Percentiles rank a stretch among this genome's conserved stretches.
These are phyloP conservation scores for Paracamarosporium sp. DNA, from an alignment of 2,329 filamentous ascomycete species.

Conservation along the genomic window DNA sequence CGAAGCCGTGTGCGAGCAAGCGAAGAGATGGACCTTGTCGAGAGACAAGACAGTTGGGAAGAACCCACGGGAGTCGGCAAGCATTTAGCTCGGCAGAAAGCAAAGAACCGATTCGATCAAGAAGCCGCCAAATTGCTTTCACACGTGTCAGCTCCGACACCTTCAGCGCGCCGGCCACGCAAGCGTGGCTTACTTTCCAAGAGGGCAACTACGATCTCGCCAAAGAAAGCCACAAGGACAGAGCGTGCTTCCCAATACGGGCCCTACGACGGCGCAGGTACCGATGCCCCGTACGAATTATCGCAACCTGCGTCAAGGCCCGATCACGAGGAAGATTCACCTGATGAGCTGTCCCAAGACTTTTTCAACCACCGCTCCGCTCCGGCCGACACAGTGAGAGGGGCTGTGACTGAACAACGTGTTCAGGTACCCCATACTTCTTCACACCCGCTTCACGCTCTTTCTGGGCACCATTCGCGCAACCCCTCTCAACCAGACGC, in stretches of 20 bases:
- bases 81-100: slow-evolving; percentile 25
- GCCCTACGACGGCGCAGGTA: slow-evolving; percentile 30
- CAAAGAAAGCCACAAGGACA: slow-evolving; percentile 18
- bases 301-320: slow-evolving; percentile 20
- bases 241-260: slow-evolving; percentile 10
- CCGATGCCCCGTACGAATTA: slow-evolving; percentile 28
- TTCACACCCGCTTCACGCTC: slow-evolving; percentile 39
- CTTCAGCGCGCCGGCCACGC: slow-evolving; percentile 17
- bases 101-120: slow-evolving; percentile 28
- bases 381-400: slow-evolving; percentile 12
- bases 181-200: slow-evolving; percentile 20
- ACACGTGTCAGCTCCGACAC: slow-evolving; percentile 34
- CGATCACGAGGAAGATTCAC: slow-evolving; percentile 28
- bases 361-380: slow-evolving; percentile 13
- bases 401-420: slow-evolving; percentile 17
- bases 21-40: slow-evolving; percentile 14
- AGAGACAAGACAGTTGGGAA: slow-evolving; percentile 39
- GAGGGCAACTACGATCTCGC: slow-evolving; percentile 34
- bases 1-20: slow-evolving; percentile 30
- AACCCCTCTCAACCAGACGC: slow-evolving; percentile 25
- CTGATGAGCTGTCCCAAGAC: slow-evolving; percentile 41
- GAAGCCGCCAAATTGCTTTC: slow-evolving; percentile 31
- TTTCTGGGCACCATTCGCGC: slow-evolving; percentile 25
- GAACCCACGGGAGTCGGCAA: slow-evolving; percentile 27
- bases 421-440: slow-evolving; percentile 48